These are phyloP conservation scores for Fusarium illudens DNA, from an alignment of 2,329 filamentous ascomycete species.

Conservation along the genomic window DNA sequence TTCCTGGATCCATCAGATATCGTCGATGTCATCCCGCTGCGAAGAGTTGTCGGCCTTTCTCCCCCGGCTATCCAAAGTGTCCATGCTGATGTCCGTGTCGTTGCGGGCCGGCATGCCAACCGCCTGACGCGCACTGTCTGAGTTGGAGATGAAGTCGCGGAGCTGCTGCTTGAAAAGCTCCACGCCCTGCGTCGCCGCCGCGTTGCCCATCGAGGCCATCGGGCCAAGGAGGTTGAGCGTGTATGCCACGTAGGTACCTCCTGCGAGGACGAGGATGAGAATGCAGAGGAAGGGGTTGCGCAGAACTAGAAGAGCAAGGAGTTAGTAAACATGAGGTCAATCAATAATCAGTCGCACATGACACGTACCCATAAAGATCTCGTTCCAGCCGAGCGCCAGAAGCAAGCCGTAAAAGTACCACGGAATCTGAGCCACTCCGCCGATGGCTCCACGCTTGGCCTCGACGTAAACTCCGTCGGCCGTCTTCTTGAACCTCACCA, in stretches of 20 bases:
- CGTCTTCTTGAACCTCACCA: constrained; percentile 96
- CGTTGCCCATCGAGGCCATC: constrained; percentile 94
- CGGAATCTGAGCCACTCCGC: constrained; percentile 91
- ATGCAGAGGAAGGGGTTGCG: constrained; percentile 95
- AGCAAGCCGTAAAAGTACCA: constrained; percentile 93
- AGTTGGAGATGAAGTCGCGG: constrained; percentile 86
- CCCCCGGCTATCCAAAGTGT: constrained; percentile 67
- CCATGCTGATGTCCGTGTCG: constrained; percentile 63
- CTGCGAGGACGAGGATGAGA: constrained; percentile 78
- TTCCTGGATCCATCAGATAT: constrained; percentile 60
- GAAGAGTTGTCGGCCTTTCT: constrained; percentile 54
- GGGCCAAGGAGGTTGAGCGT: constrained; percentile 95
- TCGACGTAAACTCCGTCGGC: constrained; percentile 98
- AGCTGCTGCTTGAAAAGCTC: constrained; percentile 93
- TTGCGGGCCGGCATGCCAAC: constrained; percentile 73
- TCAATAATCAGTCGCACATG: not conserved
- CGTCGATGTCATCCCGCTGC: constrained; percentile 62
- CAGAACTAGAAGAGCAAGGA: constrained; percentile 67
- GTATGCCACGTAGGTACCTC: constrained; percentile 88
- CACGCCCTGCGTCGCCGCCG: constrained; percentile 83
- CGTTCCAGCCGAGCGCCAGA: constrained; percentile 96
- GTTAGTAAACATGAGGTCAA: constrained; percentile 13
- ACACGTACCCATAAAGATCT: constrained; percentile 86
- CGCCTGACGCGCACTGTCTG: constrained; percentile 84
- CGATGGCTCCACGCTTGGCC: constrained; percentile 95